Conservation (phyloP, 2,329 filamentous ascomycete genomes). For the Exophiala bonariae region DNA sequence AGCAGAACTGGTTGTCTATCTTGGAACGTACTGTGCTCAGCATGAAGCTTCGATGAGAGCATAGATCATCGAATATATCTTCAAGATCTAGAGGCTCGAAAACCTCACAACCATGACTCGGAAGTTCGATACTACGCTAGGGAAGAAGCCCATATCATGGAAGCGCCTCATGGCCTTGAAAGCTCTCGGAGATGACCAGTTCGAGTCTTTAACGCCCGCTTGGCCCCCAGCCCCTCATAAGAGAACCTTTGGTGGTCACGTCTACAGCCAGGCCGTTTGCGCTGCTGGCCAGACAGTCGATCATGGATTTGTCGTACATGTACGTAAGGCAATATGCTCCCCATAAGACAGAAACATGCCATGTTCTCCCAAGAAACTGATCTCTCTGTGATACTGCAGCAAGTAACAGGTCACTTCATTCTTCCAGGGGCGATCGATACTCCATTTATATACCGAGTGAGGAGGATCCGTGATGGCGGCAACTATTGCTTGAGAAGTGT, state of each 20-base stretch:
- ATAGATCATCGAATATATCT: too few relatives aligned
- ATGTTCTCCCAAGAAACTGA: too few relatives aligned
- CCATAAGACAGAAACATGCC: too few relatives aligned
- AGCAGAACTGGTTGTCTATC: too few relatives aligned
- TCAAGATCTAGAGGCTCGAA: too few relatives aligned
- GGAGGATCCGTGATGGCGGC: slow-evolving; percentile 51
- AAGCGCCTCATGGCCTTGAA: slow-evolving; percentile 21
- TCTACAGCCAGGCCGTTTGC: slow-evolving; percentile 59
- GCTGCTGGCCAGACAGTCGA: slow-evolving; percentile 56
- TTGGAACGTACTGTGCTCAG: too few relatives aligned
- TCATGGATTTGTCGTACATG: slow-evolving; percentile 53
- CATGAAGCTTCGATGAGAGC: too few relatives aligned
- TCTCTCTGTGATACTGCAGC: slow-evolving; percentile 40
- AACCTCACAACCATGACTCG: too few relatives aligned
- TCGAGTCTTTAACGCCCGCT: slow-evolving; percentile 21
- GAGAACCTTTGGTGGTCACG: slow-evolving; percentile 54
- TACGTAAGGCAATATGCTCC: too few relatives aligned
- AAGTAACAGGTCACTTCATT: slow-evolving; percentile 55
- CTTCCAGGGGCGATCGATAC: slow-evolving; percentile 46
- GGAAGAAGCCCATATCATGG: slow-evolving; percentile 21
- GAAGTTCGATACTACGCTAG: slow-evolving; percentile 12
- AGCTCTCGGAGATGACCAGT: slow-evolving; percentile 9
- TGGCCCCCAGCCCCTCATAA: slow-evolving; percentile 20
- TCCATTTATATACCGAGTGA: slow-evolving; percentile 53
- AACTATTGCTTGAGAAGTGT: slow-evolving; percentile 55